phyloP scores from a whole-genome alignment of 1,139 yeast species.

The Scheffersomyces illinoinensis region DNA sequence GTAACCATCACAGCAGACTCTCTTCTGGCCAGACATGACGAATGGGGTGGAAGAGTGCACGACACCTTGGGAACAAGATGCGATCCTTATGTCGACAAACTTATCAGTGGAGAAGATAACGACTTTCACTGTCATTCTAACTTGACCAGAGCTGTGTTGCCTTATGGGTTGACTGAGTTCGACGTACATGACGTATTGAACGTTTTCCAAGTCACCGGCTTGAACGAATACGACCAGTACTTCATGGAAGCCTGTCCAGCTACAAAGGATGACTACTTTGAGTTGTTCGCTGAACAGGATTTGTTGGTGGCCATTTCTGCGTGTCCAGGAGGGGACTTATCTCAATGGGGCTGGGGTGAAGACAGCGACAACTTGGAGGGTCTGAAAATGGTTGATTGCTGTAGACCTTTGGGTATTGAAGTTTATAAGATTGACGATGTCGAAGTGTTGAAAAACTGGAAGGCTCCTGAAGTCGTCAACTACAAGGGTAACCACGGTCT shows the following conservation, averaged over 20 bases:
- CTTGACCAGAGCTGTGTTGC: conserved; percentile 57
- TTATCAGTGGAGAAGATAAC: conserved; percentile 63
- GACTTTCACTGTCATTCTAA: conserved; percentile 71
- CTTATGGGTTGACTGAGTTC: conserved; percentile 60
- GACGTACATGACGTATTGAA: conserved; percentile 71
- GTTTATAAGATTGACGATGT: conserved; percentile 54
- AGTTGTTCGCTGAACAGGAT: conserved; percentile 67
- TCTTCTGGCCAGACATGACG: conserved; percentile 55
- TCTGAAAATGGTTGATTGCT: conserved; percentile 59
- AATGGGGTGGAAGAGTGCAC: conserved; percentile 67
- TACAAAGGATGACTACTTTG: conserved; percentile 56
- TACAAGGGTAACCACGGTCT: conserved; percentile 62
- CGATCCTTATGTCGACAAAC: conserved; percentile 67
- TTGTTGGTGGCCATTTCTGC: conserved; percentile 65
- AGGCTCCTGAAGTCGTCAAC: conserved; percentile 48
- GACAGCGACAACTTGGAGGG: conserved; percentile 41
- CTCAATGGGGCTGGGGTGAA: conserved; percentile 74
- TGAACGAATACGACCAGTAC: conserved; percentile 64
- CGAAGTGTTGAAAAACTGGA: conserved; percentile 48
- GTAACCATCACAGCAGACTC: conserved; percentile 65
- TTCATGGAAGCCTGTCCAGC: conserved; percentile 75
- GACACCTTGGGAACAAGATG: conserved; percentile 70
- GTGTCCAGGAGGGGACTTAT: conserved; percentile 72
- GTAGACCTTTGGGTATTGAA: conserved; percentile 64
- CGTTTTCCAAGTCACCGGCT: conserved; percentile 70